A percentile compares a stretch with the other conserved stretches of the same genome.
Conservation (phyloP, 208 protist genomes). For the Leishmania gerbilli region DNA sequence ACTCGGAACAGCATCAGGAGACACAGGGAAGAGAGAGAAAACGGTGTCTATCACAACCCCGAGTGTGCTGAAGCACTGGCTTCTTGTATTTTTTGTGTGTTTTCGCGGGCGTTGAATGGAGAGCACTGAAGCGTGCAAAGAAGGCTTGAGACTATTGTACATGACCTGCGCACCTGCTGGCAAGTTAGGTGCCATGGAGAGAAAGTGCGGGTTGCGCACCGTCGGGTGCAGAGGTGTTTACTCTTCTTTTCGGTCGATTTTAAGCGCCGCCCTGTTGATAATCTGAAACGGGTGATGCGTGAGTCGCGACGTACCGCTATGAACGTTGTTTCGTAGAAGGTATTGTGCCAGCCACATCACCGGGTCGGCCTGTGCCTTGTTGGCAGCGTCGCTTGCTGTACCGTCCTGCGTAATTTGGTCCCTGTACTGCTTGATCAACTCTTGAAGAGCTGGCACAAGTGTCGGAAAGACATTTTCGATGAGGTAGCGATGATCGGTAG, state of each 20-base stretch:
- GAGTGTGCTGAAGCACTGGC: neutral
- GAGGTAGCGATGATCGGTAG: constrained; percentile 53
- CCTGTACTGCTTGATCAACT: constrained; percentile 42
- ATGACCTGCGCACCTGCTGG: neutral
- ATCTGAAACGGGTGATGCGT: constrained; percentile 55
- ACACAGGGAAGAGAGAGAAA: neutral
- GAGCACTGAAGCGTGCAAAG: neutral
- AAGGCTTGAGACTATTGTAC: neutral
- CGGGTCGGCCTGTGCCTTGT: constrained; percentile 39
- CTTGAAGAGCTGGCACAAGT: constrained; percentile 68
- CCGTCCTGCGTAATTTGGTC: constrained; percentile 1
- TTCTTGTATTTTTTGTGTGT: constrained; percentile 8
- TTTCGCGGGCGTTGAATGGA: neutral
- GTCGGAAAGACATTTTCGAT: constrained; percentile 75
- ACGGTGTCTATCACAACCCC: neutral
- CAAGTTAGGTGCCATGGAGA: neutral
- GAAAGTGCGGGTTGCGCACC: neutral
- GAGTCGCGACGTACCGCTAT: constrained; percentile 41
- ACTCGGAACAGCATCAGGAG: neutral
- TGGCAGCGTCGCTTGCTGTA: constrained; percentile 22
- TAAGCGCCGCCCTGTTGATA: constrained; percentile 57
- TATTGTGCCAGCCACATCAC: constrained; percentile 82
- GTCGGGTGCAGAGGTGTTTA: neutral
- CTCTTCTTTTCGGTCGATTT: neutral
- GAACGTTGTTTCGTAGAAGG: constrained; percentile 72